A percentile compares a stretch with the other conserved stretches of the same genome.
phyloP scores from a whole-genome alignment of 2,329 filamentous ascomycete genomes.

The Calonectria multiphialidica region DNA sequence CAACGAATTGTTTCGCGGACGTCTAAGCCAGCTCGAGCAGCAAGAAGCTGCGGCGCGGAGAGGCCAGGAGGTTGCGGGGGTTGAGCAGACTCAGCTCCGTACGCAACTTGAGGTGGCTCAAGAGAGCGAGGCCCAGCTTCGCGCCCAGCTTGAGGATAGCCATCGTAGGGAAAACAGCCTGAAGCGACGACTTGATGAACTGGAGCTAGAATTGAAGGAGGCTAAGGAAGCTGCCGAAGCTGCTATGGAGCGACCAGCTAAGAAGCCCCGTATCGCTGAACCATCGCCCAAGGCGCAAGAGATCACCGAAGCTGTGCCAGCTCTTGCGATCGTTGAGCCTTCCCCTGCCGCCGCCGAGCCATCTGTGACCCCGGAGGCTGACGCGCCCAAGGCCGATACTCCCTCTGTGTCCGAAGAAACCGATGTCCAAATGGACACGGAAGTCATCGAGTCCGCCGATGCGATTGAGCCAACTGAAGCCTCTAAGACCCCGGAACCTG shows the following conservation, averaged over 20 bases:
- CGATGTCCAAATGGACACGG: constrained; percentile 9
- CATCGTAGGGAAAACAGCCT: constrained; percentile 84
- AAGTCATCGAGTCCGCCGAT: neutral
- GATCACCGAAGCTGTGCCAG: constrained; percentile 18
- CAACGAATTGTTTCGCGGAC: constrained; percentile 83
- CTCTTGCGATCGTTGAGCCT: neutral
- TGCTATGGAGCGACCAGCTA: constrained; percentile 42
- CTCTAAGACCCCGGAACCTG: constrained; percentile 10
- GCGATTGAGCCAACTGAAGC: constrained; percentile 1
- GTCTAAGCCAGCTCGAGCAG: constrained; percentile 83
- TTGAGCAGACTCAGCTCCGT: constrained; percentile 68
- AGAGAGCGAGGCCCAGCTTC: constrained; percentile 59
- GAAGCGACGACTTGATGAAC: constrained; percentile 84
- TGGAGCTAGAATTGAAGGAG: constrained; percentile 71
- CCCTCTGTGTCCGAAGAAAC: constrained; percentile 12
- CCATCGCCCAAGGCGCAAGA: constrained; percentile 30
- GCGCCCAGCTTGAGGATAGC: constrained; percentile 78
- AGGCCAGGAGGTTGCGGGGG: constrained; percentile 67
- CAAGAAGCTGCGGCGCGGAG: constrained; percentile 77
- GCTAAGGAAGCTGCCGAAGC: constrained; percentile 31
- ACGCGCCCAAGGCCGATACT: constrained; percentile 18
- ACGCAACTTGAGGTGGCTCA: constrained; percentile 64
- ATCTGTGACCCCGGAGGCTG: constrained; percentile 15
- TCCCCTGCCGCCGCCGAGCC: constrained; percentile 7
- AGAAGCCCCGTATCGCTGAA: constrained; percentile 42